These are phyloP conservation scores for Oryza nivara DNA, from an alignment of 176 grass and related monocot genomes.

Conservation along the genomic window DNA sequence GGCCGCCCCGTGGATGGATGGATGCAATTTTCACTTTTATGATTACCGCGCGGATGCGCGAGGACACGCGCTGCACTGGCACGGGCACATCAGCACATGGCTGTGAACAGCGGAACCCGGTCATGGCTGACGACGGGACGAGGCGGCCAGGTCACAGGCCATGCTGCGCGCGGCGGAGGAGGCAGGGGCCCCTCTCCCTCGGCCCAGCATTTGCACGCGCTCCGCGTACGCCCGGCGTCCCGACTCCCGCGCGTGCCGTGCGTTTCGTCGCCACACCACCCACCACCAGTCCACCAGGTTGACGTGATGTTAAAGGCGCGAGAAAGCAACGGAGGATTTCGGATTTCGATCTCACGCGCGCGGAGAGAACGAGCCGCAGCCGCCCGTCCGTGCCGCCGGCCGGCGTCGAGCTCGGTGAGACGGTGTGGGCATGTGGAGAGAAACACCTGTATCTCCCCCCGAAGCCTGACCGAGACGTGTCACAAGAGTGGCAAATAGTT, in stretches of 20 bases:
- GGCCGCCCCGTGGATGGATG: neutral
- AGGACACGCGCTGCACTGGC: conserved; percentile 28
- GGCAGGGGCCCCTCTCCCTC: neutral
- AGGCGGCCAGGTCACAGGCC: neutral
- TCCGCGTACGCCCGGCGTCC: conserved; percentile 1
- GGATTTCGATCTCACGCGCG: neutral
- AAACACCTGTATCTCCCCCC: neutral
- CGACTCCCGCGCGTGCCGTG: conserved; percentile 4
- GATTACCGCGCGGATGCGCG: conserved; percentile 18
- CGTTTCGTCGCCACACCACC: neutral
- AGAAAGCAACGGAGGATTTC: conserved; percentile 23
- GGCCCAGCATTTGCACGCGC: conserved; percentile 21
- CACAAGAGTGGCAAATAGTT: too few relatives aligned
- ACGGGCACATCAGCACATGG: conserved; percentile 57
- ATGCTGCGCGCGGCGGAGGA: neutral
- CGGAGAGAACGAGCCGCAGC: too few relatives aligned
- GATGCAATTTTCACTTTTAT: conserved; percentile 33
- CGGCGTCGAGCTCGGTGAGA: neutral
- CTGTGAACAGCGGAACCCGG: conserved; percentile 34
- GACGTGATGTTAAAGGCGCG: conserved; percentile 50
- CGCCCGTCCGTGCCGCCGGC: neutral
- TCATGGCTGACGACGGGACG: conserved; percentile 19
- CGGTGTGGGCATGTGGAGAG: neutral
- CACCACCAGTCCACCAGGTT: neutral
- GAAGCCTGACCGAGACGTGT: neutral